A percentile compares a stretch with the other conserved stretches of the same genome.
Evolutionary conservation across 331 rosid species (phyloP).

Genomic region (Rosa hybrid): DNA sequence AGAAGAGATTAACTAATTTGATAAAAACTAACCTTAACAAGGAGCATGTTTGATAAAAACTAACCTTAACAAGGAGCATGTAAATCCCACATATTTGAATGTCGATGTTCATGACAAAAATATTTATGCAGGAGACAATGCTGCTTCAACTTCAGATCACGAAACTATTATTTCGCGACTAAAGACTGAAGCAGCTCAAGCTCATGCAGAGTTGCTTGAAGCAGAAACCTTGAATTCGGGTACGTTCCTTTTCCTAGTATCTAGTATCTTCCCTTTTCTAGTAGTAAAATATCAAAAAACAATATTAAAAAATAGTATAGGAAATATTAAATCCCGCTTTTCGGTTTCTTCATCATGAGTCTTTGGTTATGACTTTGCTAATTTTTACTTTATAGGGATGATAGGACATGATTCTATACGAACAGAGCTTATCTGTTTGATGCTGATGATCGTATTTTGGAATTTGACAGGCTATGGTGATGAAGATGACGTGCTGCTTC

Average conservation of each 20-base stretch:
- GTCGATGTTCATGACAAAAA: background rate
- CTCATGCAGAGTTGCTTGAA: conserved; percentile 50
- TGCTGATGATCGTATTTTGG: conserved; percentile 43
- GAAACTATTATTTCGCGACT: conserved; percentile 43
- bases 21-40: too few relatives aligned
- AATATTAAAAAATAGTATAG: conserved; percentile 26
- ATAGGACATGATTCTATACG: conserved; percentile 31
- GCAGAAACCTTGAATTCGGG: conserved; percentile 32
- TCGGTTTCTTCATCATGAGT: background rate
- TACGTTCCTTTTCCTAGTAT: too few relatives aligned
- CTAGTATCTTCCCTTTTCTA: too few relatives aligned
- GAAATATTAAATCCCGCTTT: too few relatives aligned
- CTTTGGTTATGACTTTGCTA: background rate
- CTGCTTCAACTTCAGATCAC: conserved; percentile 34
- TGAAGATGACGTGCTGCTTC: conserved; percentile 30
- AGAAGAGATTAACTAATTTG: too few relatives aligned
- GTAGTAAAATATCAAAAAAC: background rate
- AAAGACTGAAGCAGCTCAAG: conserved; percentile 50
- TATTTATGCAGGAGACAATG: background rate
- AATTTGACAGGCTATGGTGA: conserved; percentile 21
- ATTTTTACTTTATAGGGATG: conserved; percentile 20
- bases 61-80: too few relatives aligned
- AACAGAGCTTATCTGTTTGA: conserved; percentile 32
- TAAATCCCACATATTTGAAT: too few relatives aligned
- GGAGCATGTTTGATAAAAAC: too few relatives aligned